Percentiles rank a stretch among this genome's conserved stretches.
Evolutionary conservation across 177 flowering plant genomes (phyloP).

Genomic region (Tripterygium wilfordii): DNA sequence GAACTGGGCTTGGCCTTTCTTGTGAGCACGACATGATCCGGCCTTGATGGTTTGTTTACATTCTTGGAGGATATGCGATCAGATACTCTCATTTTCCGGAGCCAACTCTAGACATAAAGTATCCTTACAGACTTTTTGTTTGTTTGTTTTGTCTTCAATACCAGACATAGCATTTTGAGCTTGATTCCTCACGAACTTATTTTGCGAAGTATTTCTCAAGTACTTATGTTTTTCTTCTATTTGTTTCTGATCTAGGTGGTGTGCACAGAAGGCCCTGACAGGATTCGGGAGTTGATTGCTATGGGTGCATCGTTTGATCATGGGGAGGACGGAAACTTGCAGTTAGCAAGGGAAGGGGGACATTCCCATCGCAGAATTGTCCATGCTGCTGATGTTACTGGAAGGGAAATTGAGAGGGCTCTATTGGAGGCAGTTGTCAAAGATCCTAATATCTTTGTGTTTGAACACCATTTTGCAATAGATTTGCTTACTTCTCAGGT

Average conservation of each 20-base stretch:
- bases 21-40: not conserved
- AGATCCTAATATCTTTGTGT: conserved; percentile 73
- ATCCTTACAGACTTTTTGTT: too few species aligned
- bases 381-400: conserved; percentile 99
- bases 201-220: too few species aligned
- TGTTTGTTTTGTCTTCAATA: too few species aligned
- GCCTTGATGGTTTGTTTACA: not conserved
- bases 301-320: conserved; percentile 99
- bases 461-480: conserved; percentile 89
- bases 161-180: too few species aligned
- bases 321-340: conserved; percentile 95
- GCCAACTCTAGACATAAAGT: too few species aligned
- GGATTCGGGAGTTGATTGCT: conserved; percentile 84
- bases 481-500: conserved; percentile 95
- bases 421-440: conserved; percentile 71
- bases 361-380: conserved; percentile 94
- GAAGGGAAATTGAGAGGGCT: conserved; percentile 94
- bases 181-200: too few species aligned
- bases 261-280: conserved; percentile 96
- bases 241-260: too few species aligned
- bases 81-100: too few species aligned
- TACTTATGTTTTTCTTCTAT: too few species aligned
- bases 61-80: too few species aligned
- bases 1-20: too few species aligned
- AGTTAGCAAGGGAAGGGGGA: conserved; percentile 97